These are phyloP conservation scores for Solanum aculeatissimum DNA, from an alignment of 305 asterid genomes.

Conservation along the genomic window DNA sequence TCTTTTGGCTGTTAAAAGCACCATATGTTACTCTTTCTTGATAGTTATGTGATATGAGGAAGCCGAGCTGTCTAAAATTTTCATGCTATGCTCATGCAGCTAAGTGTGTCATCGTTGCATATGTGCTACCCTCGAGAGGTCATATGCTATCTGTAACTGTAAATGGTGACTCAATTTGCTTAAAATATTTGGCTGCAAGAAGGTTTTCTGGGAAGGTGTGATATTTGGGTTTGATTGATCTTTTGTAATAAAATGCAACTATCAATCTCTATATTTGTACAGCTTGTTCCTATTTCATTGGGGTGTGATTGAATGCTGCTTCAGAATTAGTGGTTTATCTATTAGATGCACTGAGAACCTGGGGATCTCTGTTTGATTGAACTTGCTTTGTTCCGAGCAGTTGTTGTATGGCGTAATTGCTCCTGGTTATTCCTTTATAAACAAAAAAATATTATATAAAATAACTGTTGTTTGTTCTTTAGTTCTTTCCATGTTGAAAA, in stretches of 20 bases:
- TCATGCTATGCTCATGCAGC: background rate
- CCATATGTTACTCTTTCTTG: background rate
- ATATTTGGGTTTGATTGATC: background rate
- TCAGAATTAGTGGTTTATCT: background rate
- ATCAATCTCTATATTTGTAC: background rate
- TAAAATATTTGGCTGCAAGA: background rate
- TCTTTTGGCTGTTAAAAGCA: background rate
- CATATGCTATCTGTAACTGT: background rate
- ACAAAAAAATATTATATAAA: background rate
- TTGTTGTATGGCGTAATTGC: background rate
- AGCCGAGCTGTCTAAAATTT: background rate
- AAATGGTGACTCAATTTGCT: background rate
- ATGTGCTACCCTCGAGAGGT: background rate
- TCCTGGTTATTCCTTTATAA: background rate
- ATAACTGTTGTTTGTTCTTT: background rate
- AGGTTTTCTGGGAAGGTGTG: background rate
- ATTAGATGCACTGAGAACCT: background rate
- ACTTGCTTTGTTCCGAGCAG: background rate
- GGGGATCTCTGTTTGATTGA: background rate
- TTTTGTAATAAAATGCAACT: background rate
- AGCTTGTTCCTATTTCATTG: background rate
- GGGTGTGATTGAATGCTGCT: background rate
- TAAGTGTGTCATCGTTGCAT: background rate
- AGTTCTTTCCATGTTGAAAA: background rate
- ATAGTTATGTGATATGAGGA: background rate